Conservation (phyloP, 2,329 filamentous ascomycete species). For the Lasiodiplodia citricola region DNA sequence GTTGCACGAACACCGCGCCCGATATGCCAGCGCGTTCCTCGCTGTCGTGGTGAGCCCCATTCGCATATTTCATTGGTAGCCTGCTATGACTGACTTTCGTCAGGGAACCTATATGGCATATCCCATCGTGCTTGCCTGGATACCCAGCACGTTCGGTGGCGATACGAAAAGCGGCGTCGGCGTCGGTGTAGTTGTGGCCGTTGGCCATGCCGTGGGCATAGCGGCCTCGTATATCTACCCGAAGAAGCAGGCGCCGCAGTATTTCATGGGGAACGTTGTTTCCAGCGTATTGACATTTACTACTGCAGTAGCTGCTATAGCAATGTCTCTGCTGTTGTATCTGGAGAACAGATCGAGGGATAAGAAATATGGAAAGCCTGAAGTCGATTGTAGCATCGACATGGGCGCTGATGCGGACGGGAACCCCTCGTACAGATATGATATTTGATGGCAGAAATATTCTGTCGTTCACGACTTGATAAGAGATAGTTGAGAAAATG, state of each 20-base stretch:
- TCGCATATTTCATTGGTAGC: neutral
- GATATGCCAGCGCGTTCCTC: neutral
- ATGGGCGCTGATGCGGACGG: neutral
- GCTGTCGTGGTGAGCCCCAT: neutral
- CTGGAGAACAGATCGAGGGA: neutral
- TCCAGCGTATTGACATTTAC: neutral
- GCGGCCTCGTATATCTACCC: neutral
- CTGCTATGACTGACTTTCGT: neutral
- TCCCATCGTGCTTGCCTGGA: neutral
- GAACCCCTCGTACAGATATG: neutral
- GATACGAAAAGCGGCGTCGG: neutral
- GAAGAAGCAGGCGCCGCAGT: neutral
- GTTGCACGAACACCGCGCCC: neutral
- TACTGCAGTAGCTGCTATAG: neutral
- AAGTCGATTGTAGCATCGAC: neutral
- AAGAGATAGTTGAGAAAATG: too few species aligned
- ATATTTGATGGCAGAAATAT: neutral
- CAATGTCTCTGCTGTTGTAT: neutral
- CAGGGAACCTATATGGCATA: neutral
- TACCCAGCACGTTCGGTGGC: neutral
- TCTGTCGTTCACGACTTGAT: too few species aligned
- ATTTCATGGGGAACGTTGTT: neutral
- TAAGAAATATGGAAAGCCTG: neutral
- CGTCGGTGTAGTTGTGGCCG: neutral
- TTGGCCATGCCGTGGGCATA: neutral